Evolutionary conservation across 2,329 filamentous ascomycete species (phyloP).

Genomic region (Juglanconis juglandina): DNA sequence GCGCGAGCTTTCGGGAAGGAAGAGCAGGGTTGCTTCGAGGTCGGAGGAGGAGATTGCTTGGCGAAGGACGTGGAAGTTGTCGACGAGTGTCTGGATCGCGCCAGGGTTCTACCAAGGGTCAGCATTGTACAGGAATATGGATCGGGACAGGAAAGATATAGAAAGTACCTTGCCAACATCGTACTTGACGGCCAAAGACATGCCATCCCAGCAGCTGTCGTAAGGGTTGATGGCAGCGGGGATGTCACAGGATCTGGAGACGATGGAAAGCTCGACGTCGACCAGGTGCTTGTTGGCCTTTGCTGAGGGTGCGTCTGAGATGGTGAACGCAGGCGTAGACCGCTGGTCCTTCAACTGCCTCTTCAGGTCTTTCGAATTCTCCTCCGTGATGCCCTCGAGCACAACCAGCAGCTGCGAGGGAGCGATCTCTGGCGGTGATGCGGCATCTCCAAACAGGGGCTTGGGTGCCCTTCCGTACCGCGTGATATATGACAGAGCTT

Average conservation of each 20-base stretch:
- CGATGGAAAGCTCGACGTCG: slow-evolving; percentile 37
- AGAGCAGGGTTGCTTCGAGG: slow-evolving; percentile 54
- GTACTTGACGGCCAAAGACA: slow-evolving; percentile 41
- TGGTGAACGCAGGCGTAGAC: slow-evolving; percentile 46
- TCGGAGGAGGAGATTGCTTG: slow-evolving; percentile 45
- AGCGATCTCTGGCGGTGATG: slow-evolving; percentile 23
- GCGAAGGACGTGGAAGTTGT: slow-evolving; percentile 42
- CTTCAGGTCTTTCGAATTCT: slow-evolving; percentile 40
- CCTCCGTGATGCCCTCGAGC: slow-evolving; percentile 52
- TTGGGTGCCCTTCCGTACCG: slow-evolving; percentile 53
- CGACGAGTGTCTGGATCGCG: slow-evolving; percentile 40
- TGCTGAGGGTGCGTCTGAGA: slow-evolving; percentile 42
- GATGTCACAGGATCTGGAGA: slow-evolving; percentile 37
- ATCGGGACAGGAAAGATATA: not conserved
- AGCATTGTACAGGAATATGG: slow-evolving; percentile 14
- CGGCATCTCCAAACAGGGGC: slow-evolving; percentile 47
- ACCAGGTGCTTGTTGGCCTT: slow-evolving; percentile 41
- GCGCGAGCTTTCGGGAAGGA: slow-evolving; percentile 48
- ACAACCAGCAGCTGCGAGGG: slow-evolving; percentile 57
- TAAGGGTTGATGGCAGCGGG: slow-evolving; percentile 40
- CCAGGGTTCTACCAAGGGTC: slow-evolving; percentile 35
- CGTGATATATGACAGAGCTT: slow-evolving; percentile 55
- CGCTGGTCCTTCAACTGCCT: slow-evolving; percentile 35
- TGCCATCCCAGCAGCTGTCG: slow-evolving; percentile 42
- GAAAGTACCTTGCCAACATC: slow-evolving; percentile 40